Conservation (phyloP, 108 stramenopile genomes). For the Pseudonitzschia multistriata region DNA sequence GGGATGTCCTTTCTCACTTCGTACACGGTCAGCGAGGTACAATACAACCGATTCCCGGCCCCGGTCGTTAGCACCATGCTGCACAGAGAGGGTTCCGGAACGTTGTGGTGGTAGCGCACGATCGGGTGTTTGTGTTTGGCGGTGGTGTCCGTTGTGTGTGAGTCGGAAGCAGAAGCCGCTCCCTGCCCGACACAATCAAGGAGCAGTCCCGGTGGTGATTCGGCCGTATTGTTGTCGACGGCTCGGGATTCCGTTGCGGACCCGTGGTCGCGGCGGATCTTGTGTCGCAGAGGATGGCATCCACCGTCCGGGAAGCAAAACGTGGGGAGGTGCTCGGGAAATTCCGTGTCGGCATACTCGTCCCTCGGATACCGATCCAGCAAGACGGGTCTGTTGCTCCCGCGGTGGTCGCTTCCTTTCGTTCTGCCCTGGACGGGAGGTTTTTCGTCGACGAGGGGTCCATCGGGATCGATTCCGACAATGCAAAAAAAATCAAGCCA, state of each 20-base stretch:
- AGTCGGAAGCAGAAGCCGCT: no score
- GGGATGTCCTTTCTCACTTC: conserved; percentile 37
- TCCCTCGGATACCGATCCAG: conserved; percentile 71
- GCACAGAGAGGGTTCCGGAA: conserved; percentile 48
- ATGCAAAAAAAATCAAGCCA: conserved; percentile 71
- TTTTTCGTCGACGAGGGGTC: conserved; percentile 12
- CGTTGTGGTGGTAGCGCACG: conserved; percentile 13
- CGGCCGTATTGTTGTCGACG: no score
- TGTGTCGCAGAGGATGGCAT: neutral
- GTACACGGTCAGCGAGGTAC: conserved; percentile 58
- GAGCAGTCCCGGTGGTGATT: no score
- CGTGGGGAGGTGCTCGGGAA: conserved; percentile 60
- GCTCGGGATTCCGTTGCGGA: no score
- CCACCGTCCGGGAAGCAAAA: conserved; percentile 80
- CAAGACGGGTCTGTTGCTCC: conserved; percentile 43
- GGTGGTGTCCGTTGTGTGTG: no score
- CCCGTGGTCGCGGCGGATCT: neutral
- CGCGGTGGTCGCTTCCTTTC: no score
- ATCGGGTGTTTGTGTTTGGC: no score
- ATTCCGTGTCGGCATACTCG: conserved; percentile 45
- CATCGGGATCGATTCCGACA: conserved; percentile 29
- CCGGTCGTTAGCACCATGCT: conserved; percentile 76
- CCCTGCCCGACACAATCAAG: no score
- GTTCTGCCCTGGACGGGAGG: no score
- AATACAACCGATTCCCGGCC: conserved; percentile 64